phyloP scores from a whole-genome alignment of 2,329 filamentous ascomycete genomes.

The Dothideomycetidae sp. region DNA sequence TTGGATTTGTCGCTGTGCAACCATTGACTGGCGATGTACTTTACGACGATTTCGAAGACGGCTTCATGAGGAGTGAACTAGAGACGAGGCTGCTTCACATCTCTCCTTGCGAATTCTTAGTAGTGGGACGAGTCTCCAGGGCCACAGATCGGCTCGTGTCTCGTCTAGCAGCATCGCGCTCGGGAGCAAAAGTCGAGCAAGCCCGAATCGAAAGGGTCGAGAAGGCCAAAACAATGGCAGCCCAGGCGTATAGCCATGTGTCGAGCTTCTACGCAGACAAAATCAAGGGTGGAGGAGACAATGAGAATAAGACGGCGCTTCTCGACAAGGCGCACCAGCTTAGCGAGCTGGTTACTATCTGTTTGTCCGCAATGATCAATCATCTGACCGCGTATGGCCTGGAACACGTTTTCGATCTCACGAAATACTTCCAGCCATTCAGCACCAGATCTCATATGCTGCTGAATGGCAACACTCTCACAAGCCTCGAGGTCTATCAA shows the following conservation, averaged over 20 bases:
- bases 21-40: slow-evolving; percentile 92
- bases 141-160: slow-evolving; percentile 85
- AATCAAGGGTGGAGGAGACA: slow-evolving; percentile 42
- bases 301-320: slow-evolving; percentile 39
- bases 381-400: slow-evolving; percentile 85
- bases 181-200: slow-evolving; percentile 82
- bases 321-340: slow-evolving; percentile 78
- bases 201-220: slow-evolving; percentile 69
- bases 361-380: slow-evolving; percentile 89
- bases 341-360: slow-evolving; percentile 75
- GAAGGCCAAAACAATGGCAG: slow-evolving; percentile 66
- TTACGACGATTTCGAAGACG: slow-evolving; percentile 90
- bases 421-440: slow-evolving; percentile 94
- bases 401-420: slow-evolving; percentile 89
- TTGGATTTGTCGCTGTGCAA: slow-evolving; percentile 87
- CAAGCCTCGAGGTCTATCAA: slow-evolving; percentile 87
- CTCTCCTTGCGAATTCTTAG: slow-evolving; percentile 84
- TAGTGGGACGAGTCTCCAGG: slow-evolving; percentile 79
- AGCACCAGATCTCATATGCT: slow-evolving; percentile 91
- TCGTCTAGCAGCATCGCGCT: slow-evolving; percentile 74
- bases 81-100: slow-evolving; percentile 93
- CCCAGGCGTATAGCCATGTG: slow-evolving; percentile 76
- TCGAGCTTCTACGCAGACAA: slow-evolving; percentile 86
- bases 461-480: slow-evolving; percentile 84
- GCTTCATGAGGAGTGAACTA: slow-evolving; percentile 92